Evolutionary conservation across 495 filamentous ascomycete species (phyloP).

Genomic region (Pyrenopolyporus hunteri): DNA sequence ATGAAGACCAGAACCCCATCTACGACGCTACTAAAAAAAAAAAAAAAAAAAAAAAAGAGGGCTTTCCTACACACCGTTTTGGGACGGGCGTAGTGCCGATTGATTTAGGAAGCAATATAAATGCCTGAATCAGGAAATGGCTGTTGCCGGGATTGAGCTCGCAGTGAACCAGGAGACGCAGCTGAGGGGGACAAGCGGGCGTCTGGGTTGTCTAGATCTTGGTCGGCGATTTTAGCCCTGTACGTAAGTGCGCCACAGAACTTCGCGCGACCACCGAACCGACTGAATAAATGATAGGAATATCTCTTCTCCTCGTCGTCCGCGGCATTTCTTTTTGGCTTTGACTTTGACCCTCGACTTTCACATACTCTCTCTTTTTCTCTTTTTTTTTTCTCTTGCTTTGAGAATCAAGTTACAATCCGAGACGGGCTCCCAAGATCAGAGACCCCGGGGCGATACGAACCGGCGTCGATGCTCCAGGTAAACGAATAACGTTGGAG

Average conservation of each 20-base stretch:
- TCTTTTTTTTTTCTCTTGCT: not conserved
- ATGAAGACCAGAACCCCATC: slow-evolving; percentile 19
- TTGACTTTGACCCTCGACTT: too few species aligned
- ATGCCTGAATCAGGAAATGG: slow-evolving; percentile 23
- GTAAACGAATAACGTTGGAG: slow-evolving; percentile 18
- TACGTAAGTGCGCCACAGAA: slow-evolving; percentile 31
- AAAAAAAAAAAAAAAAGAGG: not conserved
- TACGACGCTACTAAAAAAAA: slow-evolving; percentile 5
- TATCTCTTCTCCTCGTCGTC: not conserved
- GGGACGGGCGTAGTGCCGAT: slow-evolving; percentile 21
- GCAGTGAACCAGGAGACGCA: slow-evolving; percentile 11
- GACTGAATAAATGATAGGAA: slow-evolving; percentile 23
- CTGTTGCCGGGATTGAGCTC: slow-evolving; percentile 10
- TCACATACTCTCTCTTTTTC: too few species aligned
- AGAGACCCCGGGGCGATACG: slow-evolving; percentile 20
- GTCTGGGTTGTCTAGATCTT: slow-evolving; percentile 30
- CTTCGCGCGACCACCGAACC: slow-evolving; percentile 10
- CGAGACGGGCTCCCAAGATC: slow-evolving; percentile 6
- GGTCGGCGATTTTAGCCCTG: slow-evolving; percentile 36
- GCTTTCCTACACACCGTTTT: slow-evolving; percentile 24
- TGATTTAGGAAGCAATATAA: slow-evolving; percentile 32
- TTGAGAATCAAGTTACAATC: not conserved
- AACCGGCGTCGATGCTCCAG: slow-evolving; percentile 24
- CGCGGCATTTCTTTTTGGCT: too few species aligned
- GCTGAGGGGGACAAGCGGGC: slow-evolving; percentile 14